phyloP scores from a whole-genome alignment of 2,329 filamentous ascomycete genomes.

The Zelopaecilomyces penicillatus region DNA sequence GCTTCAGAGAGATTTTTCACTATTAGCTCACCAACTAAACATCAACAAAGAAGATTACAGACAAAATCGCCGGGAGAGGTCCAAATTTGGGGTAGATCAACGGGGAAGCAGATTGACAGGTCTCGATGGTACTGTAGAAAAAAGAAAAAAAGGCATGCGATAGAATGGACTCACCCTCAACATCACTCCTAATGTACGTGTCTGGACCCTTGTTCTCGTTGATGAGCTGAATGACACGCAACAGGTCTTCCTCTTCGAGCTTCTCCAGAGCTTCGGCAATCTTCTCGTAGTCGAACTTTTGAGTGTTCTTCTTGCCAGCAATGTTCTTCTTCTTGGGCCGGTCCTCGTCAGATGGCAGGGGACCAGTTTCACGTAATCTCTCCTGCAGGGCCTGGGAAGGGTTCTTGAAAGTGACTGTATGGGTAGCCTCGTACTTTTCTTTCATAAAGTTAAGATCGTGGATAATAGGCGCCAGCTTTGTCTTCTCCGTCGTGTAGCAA shows the following conservation, averaged over 20 bases:
- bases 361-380: slow-evolving; percentile 72
- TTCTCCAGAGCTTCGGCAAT: slow-evolving; percentile 85
- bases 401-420: slow-evolving; percentile 82
- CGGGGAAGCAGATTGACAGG: background rate
- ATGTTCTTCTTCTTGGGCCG: slow-evolving; percentile 52
- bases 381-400: slow-evolving; percentile 79
- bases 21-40: slow-evolving; percentile 24
- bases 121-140: background rate
- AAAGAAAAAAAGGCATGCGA: background rate
- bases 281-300: slow-evolving; percentile 82
- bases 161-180: slow-evolving; percentile 63
- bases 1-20: slow-evolving; percentile 42
- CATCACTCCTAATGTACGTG: slow-evolving; percentile 94
- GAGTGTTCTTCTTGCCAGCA: slow-evolving; percentile 68
- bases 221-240: slow-evolving; percentile 95
- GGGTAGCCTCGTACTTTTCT: slow-evolving; percentile 72
- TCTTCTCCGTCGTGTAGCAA: slow-evolving; percentile 77
- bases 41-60: slow-evolving; percentile 19
- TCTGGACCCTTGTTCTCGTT: slow-evolving; percentile 93
- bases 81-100: slow-evolving; percentile 7
- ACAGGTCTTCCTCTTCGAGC: slow-evolving; percentile 83
- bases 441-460: slow-evolving; percentile 92
- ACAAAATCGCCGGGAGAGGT: slow-evolving; percentile 5
- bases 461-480: slow-evolving; percentile 61
- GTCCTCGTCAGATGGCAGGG: slow-evolving; percentile 68